Conservation (phyloP, 305 asterid genomes). For the Fraxinus albicans region DNA sequence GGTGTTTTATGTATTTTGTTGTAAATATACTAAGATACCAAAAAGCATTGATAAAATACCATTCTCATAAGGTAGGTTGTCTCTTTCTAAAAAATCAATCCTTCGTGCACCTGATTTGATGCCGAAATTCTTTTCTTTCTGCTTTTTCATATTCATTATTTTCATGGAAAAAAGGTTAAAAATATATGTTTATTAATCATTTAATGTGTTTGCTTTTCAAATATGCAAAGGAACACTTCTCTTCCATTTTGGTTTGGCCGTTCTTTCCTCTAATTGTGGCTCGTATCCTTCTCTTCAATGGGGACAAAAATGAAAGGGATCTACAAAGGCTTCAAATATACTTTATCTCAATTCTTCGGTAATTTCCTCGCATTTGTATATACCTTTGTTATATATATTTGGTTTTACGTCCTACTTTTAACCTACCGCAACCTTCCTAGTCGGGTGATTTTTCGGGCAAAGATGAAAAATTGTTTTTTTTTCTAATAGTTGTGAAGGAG, state of each 20-base stretch:
- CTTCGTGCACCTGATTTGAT: constrained; percentile 18
- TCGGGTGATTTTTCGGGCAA: not conserved
- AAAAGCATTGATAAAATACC: not conserved
- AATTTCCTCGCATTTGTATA: not conserved
- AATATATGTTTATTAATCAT: not conserved
- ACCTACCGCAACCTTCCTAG: not conserved
- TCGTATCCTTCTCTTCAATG: constrained; percentile 27
- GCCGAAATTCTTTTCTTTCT: constrained; percentile 23
- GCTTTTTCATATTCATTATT: constrained; percentile 7
- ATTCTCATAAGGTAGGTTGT: not conserved
- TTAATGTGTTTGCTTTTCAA: constrained; percentile 27
- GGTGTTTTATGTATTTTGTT: not conserved
- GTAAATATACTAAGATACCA: not conserved
- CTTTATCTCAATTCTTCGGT: constrained; percentile 63
- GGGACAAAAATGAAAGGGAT: constrained; percentile 63
- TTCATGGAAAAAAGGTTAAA: not conserved
- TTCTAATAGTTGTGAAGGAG: constrained; percentile 47
- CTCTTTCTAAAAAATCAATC: not conserved
- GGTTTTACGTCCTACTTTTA: not conserved
- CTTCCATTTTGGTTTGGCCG: constrained; percentile 8
- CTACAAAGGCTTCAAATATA: constrained; percentile 57
- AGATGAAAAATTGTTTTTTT: not conserved
- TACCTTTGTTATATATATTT: not conserved
- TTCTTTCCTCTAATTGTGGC: constrained; percentile 25
- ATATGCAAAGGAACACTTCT: constrained; percentile 36